Conservation (phyloP, 192 early-diverging fungal species). For the Coemansia sp. region DNA sequence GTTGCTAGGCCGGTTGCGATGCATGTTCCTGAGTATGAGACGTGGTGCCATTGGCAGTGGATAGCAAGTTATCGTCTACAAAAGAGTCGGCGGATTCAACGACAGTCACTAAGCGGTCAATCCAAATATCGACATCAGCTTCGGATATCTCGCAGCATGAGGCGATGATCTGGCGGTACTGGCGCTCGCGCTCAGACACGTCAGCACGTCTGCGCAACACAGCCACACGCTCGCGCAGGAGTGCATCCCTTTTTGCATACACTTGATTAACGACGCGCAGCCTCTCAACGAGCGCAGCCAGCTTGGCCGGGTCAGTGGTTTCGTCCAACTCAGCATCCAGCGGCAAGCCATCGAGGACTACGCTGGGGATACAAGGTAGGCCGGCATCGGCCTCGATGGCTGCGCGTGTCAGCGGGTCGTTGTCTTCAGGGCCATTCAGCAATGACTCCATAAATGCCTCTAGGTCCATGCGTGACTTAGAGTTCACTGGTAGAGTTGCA, state of each 20-base stretch:
- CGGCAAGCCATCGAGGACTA: neutral
- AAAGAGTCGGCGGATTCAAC: conserved; percentile 60
- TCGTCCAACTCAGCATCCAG: conserved; percentile 14
- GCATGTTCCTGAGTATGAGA: neutral
- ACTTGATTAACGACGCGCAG: conserved; percentile 48
- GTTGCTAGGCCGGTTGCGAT: neutral
- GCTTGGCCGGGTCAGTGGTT: conserved; percentile 24
- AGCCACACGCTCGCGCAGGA: conserved; percentile 61
- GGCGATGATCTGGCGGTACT: conserved; percentile 83
- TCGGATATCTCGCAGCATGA: conserved; percentile 79
- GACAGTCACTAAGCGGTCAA: conserved; percentile 72
- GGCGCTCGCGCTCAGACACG: conserved; percentile 66
- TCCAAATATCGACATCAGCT: conserved; percentile 75
- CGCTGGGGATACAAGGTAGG: conserved; percentile 18
- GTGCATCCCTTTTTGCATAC: conserved; percentile 41
- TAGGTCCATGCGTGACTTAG: conserved; percentile 31
- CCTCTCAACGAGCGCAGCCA: conserved; percentile 30
- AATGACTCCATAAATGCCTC: conserved; percentile 27
- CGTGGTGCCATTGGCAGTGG: neutral
- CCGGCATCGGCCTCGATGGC: conserved; percentile 5
- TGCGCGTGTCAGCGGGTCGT: neutral
- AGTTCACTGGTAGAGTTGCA: conserved; percentile 22
- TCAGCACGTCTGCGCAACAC: conserved; percentile 52
- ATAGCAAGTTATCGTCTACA: neutral
- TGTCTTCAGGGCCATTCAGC: conserved; percentile 9